phyloP scores from a whole-genome alignment of 2,329 filamentous ascomycete genomes.

The Aspergillus aculeatinus region DNA sequence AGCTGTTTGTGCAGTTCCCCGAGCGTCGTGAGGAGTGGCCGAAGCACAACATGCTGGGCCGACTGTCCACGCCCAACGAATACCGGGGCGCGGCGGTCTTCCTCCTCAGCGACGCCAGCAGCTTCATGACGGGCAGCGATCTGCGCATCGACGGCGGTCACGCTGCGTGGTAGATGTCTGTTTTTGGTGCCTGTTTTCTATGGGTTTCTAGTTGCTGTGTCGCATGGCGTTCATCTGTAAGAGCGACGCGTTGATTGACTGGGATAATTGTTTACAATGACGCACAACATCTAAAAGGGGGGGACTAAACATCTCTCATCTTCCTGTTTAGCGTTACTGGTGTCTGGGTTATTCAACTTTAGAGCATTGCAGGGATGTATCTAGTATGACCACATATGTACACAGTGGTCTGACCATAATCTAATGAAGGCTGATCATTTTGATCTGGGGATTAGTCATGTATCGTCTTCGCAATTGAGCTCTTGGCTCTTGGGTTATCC shows the following conservation, averaged over 20 bases:
- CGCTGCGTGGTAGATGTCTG: constrained; percentile 48
- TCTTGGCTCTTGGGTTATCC: no score
- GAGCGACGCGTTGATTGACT: neutral
- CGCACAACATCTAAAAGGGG: no score
- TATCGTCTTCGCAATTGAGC: no score
- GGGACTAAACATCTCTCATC: neutral
- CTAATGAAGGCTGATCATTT: no score
- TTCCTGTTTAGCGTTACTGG: neutral
- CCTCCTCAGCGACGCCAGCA: constrained; percentile 50
- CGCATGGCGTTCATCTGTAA: neutral
- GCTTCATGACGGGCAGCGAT: constrained; percentile 57
- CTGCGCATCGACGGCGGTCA: constrained; percentile 56
- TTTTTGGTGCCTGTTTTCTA: neutral
- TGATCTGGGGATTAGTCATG: no score
- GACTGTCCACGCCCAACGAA: constrained; percentile 66
- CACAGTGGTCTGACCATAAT: no score
- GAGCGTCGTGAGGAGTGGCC: constrained; percentile 79
- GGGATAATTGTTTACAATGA: neutral
- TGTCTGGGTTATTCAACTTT: neutral
- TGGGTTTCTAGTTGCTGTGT: neutral
- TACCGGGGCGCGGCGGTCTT: constrained; percentile 59
- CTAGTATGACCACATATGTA: no score
- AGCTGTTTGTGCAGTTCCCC: constrained; percentile 61
- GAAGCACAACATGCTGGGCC: constrained; percentile 79
- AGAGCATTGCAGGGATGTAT: no score